Base-by-base conservation (phyloP, 495 filamentous ascomycete species). In the Penicillium ochrochloron region DNA sequence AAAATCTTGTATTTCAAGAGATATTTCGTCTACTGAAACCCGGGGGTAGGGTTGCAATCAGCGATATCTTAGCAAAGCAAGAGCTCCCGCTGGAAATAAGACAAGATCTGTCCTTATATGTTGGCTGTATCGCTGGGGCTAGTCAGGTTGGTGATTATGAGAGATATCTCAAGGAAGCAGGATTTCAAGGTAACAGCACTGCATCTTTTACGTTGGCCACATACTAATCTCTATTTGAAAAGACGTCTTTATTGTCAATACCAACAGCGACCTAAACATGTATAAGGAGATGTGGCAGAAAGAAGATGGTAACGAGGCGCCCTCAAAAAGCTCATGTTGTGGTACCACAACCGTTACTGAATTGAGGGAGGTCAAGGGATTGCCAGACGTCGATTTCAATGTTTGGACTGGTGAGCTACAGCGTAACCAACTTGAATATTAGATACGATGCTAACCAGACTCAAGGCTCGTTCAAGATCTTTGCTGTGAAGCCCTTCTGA, bases 21-120 rank as follows among this genome's bases (percentile, higher is more conserved):
- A 88, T 89, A 66, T 77, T 78, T 65, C 82, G 89, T 10, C 62
- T 92, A 10, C 73, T 90, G 14, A 84, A 84, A 67, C 78, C 86
- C 0, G 84, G 83, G n/a, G 88, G 89, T 2, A 74, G 88, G n/a
- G 71, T 90, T 19, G 89, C 86, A 4, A 74, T 92, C 14, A 85
- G 81, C 14, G 88, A 91, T 69, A 87, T 90, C 59, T 72, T 90
- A 5, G 76, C 83, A 34, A 84, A 77, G 64, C 79, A 83, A 69
- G 65, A 73, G 17, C 73, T 90, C 10, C 81, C 86, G 0, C 62
- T 83, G 33, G 73, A 79, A 17, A 31, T 90, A 37, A 73, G 67
- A 29, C 73, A 71, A 2, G 73, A 83, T 70, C 68, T 86, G 14
- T 78, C 80, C 15, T 65, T 86, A 27, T 86, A 88, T 69, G 81